Percentiles rank a stretch among this genome's conserved stretches.
Conservation (phyloP, 116 monocot genomes). For the Dioscorea cayenensis region DNA sequence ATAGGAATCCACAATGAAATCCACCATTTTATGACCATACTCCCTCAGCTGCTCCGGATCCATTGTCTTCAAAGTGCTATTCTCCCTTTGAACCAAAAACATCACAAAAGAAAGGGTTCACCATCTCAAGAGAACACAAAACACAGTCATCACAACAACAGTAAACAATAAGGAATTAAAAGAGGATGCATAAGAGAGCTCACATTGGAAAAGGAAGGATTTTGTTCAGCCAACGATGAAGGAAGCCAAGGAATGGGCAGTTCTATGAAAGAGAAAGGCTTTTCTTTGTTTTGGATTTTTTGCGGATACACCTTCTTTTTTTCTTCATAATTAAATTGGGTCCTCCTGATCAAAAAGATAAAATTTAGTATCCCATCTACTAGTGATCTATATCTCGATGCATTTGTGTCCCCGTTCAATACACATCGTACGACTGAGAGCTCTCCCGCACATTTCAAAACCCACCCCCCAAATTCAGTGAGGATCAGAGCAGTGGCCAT, state of each 20-base stretch:
- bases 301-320: no score
- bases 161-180: background rate
- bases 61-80: conserved; percentile 43
- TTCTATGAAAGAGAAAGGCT: background rate
- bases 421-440: background rate
- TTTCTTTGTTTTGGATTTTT: no score
- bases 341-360: no score
- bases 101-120: background rate
- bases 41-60: conserved; percentile 62
- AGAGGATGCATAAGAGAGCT: background rate
- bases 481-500: background rate
- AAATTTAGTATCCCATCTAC: no score
- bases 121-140: background rate
- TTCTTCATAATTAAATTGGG: no score
- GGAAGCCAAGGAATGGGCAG: background rate
- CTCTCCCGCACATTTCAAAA: background rate
- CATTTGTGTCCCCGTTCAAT: no score
- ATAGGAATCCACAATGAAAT: no score
- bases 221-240: background rate
- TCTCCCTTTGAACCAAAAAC: conserved; percentile 20
- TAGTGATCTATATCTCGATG: no score
- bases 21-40: conserved; percentile 76
- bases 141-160: background rate
- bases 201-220: background rate
- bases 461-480: background rate